Percentiles rank a stretch among this genome's conserved stretches.
These are phyloP conservation scores for Nakazawaea siamensis DNA, from an alignment of 805 yeast genomes.

Conservation along the genomic window DNA sequence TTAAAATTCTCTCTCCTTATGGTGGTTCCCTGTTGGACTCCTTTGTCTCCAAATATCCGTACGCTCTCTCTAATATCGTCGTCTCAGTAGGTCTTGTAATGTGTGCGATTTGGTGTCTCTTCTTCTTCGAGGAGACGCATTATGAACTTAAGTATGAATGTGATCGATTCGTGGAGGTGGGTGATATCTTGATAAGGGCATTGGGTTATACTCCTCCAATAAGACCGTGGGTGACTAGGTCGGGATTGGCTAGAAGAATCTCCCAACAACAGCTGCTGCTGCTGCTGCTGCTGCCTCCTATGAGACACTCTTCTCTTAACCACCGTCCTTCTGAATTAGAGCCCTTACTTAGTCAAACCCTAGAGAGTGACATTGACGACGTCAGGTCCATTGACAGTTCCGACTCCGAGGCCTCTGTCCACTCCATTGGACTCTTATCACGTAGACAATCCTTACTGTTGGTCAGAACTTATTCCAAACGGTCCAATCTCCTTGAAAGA, in stretches of 20 bases:
- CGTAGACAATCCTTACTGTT: constrained; percentile 10
- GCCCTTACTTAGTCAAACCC: no score
- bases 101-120: constrained; percentile 28
- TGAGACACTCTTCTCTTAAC: no score
- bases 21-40: neutral
- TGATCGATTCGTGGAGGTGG: constrained; percentile 38
- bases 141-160: constrained; percentile 20
- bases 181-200: constrained; percentile 25
- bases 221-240: constrained; percentile 5
- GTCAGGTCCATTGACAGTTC: constrained; percentile 1
- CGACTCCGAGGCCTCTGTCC: constrained; percentile 7
- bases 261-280: no score
- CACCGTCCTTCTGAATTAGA: no score
- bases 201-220: constrained; percentile 13
- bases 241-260: no score
- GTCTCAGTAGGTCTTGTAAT: constrained; percentile 27
- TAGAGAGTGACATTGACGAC: neutral
- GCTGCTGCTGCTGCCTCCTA: no score
- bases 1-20: no score
- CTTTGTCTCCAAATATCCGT: constrained; percentile 27
- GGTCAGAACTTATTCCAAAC: constrained; percentile 6
- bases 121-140: constrained; percentile 50
- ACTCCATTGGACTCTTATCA: constrained; percentile 9
- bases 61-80: constrained; percentile 40
- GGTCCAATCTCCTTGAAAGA: constrained; percentile 1